These are phyloP conservation scores for Trichoderma endophyticum DNA, from an alignment of 2,329 filamentous ascomycete species.

Conservation along the genomic window DNA sequence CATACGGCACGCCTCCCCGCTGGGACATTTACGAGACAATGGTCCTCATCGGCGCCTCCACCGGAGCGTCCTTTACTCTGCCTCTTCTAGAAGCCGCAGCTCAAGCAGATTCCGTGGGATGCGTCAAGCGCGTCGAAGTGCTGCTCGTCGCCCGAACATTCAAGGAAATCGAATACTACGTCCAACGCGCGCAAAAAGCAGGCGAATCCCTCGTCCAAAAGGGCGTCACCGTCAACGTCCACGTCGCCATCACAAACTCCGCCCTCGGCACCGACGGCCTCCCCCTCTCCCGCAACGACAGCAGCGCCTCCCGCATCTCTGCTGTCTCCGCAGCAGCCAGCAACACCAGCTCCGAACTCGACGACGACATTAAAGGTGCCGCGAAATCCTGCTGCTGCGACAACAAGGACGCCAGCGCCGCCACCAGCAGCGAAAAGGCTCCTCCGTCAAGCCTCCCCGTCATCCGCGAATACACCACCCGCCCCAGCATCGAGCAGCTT, in stretches of 20 bases:
- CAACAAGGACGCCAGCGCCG: background rate
- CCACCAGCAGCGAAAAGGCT: background rate
- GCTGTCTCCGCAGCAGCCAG: background rate
- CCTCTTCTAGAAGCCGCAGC: constrained; percentile 57
- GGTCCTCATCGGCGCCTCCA: constrained; percentile 59
- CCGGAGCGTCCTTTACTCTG: constrained; percentile 59
- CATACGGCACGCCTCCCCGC: constrained; percentile 53
- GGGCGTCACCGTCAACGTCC: constrained; percentile 50
- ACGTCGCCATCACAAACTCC: constrained; percentile 51
- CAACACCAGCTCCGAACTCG: background rate
- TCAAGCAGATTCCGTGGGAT: constrained; percentile 39
- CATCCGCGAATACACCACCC: constrained; percentile 43
- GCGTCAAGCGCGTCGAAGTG: constrained; percentile 52
- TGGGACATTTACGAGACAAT: constrained; percentile 60
- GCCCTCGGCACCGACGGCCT: background rate
- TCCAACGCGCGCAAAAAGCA: constrained; percentile 45
- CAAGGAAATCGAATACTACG: constrained; percentile 55
- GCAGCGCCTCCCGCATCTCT: background rate
- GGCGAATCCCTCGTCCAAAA: constrained; percentile 39
- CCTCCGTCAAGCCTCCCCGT: background rate
- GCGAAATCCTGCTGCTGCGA: constrained; percentile 26
- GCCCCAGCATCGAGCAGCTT: constrained; percentile 51
- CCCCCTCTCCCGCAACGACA: constrained; percentile 3
- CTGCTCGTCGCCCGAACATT: constrained; percentile 50
- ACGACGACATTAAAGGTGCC: constrained; percentile 8